A percentile compares a stretch with the other conserved stretches of the same genome.
Conservation (phyloP, 352 stramenopile genomes). For the Phytopythium ostracodes region DNA sequence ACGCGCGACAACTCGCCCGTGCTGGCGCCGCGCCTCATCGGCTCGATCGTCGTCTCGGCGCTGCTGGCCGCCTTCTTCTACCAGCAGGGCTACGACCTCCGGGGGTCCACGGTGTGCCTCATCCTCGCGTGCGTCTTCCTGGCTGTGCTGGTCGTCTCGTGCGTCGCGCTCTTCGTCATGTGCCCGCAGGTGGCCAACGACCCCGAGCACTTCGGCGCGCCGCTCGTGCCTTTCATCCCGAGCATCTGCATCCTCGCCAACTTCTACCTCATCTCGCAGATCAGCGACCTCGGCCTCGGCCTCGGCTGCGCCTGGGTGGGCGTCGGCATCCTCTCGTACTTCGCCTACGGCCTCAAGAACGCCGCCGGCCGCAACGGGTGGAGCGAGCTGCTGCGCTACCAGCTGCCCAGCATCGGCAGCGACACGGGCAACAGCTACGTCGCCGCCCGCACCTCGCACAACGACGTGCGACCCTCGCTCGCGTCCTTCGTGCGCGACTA, state of each 20-base stretch:
- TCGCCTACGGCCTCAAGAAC: conserved; percentile 49
- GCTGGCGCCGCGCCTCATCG: conserved; percentile 38
- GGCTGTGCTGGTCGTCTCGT: conserved; percentile 24
- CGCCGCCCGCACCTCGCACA: conserved; percentile 25
- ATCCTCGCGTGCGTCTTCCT: conserved; percentile 44
- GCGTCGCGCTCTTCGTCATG: conserved; percentile 29
- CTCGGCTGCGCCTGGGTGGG: conserved; percentile 44
- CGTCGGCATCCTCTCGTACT: conserved; percentile 47
- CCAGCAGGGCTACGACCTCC: conserved; percentile 65
- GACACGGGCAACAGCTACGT: conserved; percentile 28
- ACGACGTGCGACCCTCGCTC: conserved; percentile 45
- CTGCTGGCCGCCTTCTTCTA: conserved; percentile 56
- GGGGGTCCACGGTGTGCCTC: conserved; percentile 25
- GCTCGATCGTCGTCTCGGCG: conserved; percentile 30
- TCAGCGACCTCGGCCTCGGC: conserved; percentile 28
- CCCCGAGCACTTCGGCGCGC: conserved; percentile 32
- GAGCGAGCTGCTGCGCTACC: conserved; percentile 31
- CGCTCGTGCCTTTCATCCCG: conserved; percentile 56
- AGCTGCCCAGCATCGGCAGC: conserved; percentile 26
- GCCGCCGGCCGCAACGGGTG: conserved; percentile 36
- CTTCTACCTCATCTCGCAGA: conserved; percentile 66
- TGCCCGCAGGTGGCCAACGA: conserved; percentile 31
- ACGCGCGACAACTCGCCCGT: conserved; percentile 50
- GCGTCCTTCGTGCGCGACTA: conserved; percentile 32
- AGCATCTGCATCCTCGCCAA: conserved; percentile 50